These are phyloP conservation scores for Cladosporium sphaerospermum DNA, from an alignment of 2,329 filamentous ascomycete species.

Conservation along the genomic window DNA sequence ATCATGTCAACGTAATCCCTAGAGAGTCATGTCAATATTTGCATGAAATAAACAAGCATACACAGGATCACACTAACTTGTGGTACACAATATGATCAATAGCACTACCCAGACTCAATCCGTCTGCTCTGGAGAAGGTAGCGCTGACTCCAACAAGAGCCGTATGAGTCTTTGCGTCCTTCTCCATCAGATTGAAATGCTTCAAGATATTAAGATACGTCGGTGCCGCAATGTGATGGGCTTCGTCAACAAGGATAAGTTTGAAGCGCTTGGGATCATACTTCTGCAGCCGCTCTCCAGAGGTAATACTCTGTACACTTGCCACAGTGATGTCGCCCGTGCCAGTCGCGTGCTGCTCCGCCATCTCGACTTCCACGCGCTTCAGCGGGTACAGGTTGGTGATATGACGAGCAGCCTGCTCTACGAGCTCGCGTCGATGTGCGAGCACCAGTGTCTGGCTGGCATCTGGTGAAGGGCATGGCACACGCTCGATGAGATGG, in stretches of 20 bases:
- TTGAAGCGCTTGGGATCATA: slow-evolving; percentile 79
- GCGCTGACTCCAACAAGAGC: slow-evolving; percentile 86
- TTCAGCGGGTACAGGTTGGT: slow-evolving; percentile 71
- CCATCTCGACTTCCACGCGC: slow-evolving; percentile 88
- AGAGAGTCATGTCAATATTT: background rate
- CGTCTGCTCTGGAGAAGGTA: slow-evolving; percentile 72
- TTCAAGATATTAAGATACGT: slow-evolving; percentile 68
- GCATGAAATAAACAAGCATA: too few species aligned
- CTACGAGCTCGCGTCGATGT: slow-evolving; percentile 86
- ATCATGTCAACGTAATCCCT: slow-evolving; percentile 73
- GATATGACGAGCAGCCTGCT: slow-evolving; percentile 88
- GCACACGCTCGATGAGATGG: slow-evolving; percentile 76
- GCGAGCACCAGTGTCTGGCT: slow-evolving; percentile 84
- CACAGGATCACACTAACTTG: slow-evolving; percentile 42
- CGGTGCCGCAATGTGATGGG: slow-evolving; percentile 87
- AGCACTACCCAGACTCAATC: slow-evolving; percentile 70
- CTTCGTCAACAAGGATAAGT: slow-evolving; percentile 88
- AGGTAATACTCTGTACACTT: slow-evolving; percentile 78
- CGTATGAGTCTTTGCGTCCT: slow-evolving; percentile 35
- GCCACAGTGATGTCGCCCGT: slow-evolving; percentile 87
- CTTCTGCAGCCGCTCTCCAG: slow-evolving; percentile 68
- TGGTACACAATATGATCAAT: slow-evolving; percentile 97
- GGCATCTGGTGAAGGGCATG: slow-evolving; percentile 49
- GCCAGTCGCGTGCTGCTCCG: slow-evolving; percentile 66
- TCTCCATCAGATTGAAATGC: slow-evolving; percentile 68